phyloP scores from a whole-genome alignment of 176 grass and related monocot genomes.

The Rhynchospora breviuscula region DNA sequence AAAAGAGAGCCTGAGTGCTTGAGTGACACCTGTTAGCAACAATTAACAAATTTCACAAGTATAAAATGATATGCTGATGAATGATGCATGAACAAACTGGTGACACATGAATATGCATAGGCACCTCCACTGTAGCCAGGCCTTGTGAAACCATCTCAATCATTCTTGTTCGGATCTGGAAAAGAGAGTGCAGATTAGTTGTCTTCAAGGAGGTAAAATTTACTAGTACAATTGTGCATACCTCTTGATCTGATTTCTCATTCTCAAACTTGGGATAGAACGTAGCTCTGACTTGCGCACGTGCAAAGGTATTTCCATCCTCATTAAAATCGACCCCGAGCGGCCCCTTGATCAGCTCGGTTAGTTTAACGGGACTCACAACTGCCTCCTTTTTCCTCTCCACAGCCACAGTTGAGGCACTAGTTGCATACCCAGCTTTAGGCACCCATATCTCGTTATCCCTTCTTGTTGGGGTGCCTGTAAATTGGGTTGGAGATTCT shows the following conservation, averaged over 20 bases:
- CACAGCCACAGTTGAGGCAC: conserved; percentile 3
- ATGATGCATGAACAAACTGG: neutral
- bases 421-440: conserved; percentile 34
- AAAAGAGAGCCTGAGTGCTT: conserved; percentile 96
- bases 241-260: conserved; percentile 93
- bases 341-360: conserved; percentile 48
- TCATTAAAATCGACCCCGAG: conserved; percentile 49
- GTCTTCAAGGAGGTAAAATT: neutral
- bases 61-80: neutral
- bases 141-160: conserved; percentile 85
- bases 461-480: neutral
- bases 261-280: conserved; percentile 99
- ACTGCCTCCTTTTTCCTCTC: conserved; percentile 10
- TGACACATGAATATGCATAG: conserved; percentile 3
- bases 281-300: conserved; percentile 72
- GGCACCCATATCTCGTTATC: conserved; percentile 39
- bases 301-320: conserved; percentile 54
- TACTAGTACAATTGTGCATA: conserved; percentile 18
- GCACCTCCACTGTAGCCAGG: conserved; percentile 83
- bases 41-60: conserved; percentile 6
- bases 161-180: conserved; percentile 70
- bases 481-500: neutral
- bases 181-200: conserved; percentile 15
- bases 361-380: conserved; percentile 8
- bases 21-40: conserved; percentile 55